Evolutionary conservation across 1,284 basidiomycete genomes (phyloP).

Genomic region (Phylloporus sp.): DNA sequence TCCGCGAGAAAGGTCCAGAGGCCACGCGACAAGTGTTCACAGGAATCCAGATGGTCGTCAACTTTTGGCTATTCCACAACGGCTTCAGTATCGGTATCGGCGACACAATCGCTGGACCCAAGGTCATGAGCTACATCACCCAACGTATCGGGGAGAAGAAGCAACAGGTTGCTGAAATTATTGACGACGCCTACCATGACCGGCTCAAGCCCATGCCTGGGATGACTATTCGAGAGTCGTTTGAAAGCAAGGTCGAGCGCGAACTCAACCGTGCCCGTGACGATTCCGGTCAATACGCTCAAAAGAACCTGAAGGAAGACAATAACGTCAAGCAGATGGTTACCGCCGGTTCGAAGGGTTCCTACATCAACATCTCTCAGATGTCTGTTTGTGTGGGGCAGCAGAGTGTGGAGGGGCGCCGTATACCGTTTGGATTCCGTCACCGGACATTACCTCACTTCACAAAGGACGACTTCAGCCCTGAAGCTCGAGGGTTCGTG

Average conservation of each 20-base stretch:
- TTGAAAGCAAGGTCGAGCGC: conserved; percentile 91
- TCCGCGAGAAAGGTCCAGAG: conserved; percentile 97
- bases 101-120: conserved; percentile 94
- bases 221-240: conserved; percentile 99
- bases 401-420: conserved; percentile 97
- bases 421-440: conserved; percentile 98
- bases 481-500: conserved; percentile 98
- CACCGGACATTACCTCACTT: conserved; percentile 98
- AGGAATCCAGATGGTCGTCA: conserved; percentile 94
- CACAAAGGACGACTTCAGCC: conserved; percentile 98
- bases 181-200: conserved; percentile 83
- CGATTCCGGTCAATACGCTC: conserved; percentile 92
- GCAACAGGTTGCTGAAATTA: conserved; percentile 70
- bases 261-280: conserved; percentile 97
- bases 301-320: conserved; percentile 96
- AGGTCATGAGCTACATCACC: conserved; percentile 88
- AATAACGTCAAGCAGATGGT: conserved; percentile 99
- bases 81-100: conserved; percentile 99
- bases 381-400: conserved; percentile 99
- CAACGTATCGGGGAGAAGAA: conserved; percentile 86
- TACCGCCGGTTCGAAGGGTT: conserved; percentile 97
- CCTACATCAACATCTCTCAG: conserved; percentile 99
- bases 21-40: conserved; percentile 93
- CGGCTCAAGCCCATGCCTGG: conserved; percentile 88
- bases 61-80: conserved; percentile 99